These are phyloP conservation scores for Phycomyces blakesleeanus DNA, from an alignment of 192 early-diverging fungal genomes.

Conservation along the genomic window DNA sequence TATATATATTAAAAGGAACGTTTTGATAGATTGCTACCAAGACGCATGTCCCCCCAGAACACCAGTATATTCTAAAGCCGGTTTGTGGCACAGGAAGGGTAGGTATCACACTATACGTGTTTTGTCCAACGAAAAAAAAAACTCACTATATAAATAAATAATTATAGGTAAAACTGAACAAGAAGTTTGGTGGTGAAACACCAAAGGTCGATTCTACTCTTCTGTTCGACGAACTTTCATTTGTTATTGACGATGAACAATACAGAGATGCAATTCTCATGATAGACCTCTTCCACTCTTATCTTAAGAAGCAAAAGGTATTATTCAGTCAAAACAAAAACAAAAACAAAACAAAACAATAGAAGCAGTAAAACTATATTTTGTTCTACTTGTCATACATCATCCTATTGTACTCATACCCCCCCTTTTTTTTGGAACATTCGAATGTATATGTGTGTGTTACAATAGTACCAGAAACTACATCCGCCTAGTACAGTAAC, in stretches of 20 bases:
- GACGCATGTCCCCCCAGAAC: slow-evolving; percentile 53
- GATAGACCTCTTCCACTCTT: slow-evolving; percentile 78
- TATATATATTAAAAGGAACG: background rate
- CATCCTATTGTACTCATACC: background rate
- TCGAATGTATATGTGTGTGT: background rate
- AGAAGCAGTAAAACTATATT: too few species aligned
- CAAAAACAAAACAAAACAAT: too few species aligned
- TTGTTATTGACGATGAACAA: slow-evolving; percentile 87
- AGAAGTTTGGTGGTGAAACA: slow-evolving; percentile 49
- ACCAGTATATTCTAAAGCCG: slow-evolving; percentile 87
- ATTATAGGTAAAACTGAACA: slow-evolving; percentile 67
- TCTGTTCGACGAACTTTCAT: slow-evolving; percentile 89
- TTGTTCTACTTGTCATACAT: too few species aligned
- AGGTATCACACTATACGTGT: background rate
- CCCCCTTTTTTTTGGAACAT: background rate
- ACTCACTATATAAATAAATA: too few species aligned
- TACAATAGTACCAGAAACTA: slow-evolving; percentile 71
- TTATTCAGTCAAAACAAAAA: too few species aligned
- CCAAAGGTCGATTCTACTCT: slow-evolving; percentile 64
- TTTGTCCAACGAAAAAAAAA: background rate
- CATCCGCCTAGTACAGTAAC: slow-evolving; percentile 78
- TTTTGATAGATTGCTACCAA: slow-evolving; percentile 57
- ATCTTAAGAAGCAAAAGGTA: slow-evolving; percentile 71
- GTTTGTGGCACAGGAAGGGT: slow-evolving; percentile 85
- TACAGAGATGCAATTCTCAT: slow-evolving; percentile 78